Conservation (phyloP, 129 eudicot species). For the Tagetes patula region DNA sequence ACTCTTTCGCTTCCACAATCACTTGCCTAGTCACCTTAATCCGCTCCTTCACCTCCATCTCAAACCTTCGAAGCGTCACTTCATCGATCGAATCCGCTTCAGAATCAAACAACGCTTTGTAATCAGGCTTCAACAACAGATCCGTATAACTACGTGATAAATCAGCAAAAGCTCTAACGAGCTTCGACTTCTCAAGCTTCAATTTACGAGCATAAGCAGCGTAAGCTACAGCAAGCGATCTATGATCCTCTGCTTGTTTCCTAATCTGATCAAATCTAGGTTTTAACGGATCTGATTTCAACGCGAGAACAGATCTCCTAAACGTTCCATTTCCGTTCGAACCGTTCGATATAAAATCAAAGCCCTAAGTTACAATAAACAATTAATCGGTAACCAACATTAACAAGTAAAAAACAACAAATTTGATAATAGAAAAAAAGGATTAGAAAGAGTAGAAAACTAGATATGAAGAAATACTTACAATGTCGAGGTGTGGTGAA, state of each 20-base stretch:
- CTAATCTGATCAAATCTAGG: conserved; percentile 72
- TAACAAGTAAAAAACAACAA: not conserved
- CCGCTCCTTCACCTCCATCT: conserved; percentile 68
- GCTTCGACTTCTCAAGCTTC: conserved; percentile 77
- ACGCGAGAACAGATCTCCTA: conserved; percentile 60
- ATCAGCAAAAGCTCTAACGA: conserved; percentile 71
- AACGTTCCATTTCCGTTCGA: conserved; percentile 38
- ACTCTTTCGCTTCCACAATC: conserved; percentile 74
- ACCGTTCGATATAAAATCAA: conserved; percentile 6
- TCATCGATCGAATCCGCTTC: conserved; percentile 51
- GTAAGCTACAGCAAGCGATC: conserved; percentile 60
- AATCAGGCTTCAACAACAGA: conserved; percentile 51
- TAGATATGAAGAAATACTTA: not conserved
- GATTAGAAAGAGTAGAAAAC: too few species aligned
- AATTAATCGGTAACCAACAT: not conserved
- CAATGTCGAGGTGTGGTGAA: not conserved
- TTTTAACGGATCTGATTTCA: conserved; percentile 77
- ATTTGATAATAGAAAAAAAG: not conserved
- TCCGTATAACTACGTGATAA: conserved; percentile 60
- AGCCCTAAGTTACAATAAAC: conserved; percentile 39
- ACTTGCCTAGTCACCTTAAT: conserved; percentile 44
- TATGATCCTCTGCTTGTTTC: conserved; percentile 81
- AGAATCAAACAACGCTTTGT: conserved; percentile 42
- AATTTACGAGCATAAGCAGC: conserved; percentile 80
- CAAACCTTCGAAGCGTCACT: conserved; percentile 48